Conservation (phyloP, 352 stramenopile genomes). For the Phytophthora foliorum region DNA sequence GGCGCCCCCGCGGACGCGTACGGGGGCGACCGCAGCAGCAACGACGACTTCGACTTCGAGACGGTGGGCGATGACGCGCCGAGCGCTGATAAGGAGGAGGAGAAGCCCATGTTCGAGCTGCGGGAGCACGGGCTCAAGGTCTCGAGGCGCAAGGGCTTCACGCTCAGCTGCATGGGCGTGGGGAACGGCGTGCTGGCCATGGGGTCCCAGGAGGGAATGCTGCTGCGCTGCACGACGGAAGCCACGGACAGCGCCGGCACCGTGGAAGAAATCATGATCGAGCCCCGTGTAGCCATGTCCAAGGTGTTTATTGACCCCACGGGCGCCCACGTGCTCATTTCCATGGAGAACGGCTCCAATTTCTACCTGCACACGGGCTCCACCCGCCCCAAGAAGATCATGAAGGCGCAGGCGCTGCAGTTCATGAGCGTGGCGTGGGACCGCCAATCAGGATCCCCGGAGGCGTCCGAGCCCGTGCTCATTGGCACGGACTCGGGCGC, state of each 20-base stretch:
- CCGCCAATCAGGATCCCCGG: conserved; percentile 70
- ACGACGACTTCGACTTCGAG: conserved; percentile 87
- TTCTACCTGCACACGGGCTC: conserved; percentile 86
- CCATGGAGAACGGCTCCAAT: conserved; percentile 91
- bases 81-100: conserved; percentile 61
- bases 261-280: conserved; percentile 92
- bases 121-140: conserved; percentile 90
- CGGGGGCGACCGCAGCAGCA: conserved; percentile 45
- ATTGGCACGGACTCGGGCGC: conserved; percentile 84
- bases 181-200: conserved; percentile 87
- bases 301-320: conserved; percentile 88
- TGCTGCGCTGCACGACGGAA: conserved; percentile 83
- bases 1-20: conserved; percentile 33
- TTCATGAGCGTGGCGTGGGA: conserved; percentile 89
- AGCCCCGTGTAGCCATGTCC: conserved; percentile 85
- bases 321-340: conserved; percentile 82
- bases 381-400: conserved; percentile 87
- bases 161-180: conserved; percentile 81
- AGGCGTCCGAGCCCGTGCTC: conserved; percentile 72
- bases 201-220: conserved; percentile 83
- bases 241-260: conserved; percentile 75
- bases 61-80: conserved; percentile 54
- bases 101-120: conserved; percentile 89
- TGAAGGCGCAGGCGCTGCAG: conserved; percentile 82
- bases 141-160: conserved; percentile 87